Percentiles rank a stretch among this genome's conserved stretches.
Conservation (phyloP, 306 rosid genomes). For the Sechiopsis laciniata region DNA sequence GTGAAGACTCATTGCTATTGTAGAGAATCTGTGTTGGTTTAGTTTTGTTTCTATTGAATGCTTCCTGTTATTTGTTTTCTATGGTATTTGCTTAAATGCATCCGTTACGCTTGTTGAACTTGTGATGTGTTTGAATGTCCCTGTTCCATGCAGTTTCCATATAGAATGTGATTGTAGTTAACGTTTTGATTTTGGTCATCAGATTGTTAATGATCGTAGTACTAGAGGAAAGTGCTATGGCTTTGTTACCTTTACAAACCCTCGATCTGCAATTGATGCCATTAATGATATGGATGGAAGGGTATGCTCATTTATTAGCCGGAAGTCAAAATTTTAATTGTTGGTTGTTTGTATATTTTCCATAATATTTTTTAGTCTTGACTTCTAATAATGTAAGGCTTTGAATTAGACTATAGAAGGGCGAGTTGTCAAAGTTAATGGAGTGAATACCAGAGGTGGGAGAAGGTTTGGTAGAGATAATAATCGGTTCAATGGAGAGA, state of each 20-base stretch:
- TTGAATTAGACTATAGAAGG: slow-evolving; percentile 69
- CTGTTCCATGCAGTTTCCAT: neutral
- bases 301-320: slow-evolving; percentile 36
- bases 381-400: slow-evolving; percentile 24
- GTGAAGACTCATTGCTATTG: neutral
- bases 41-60: neutral
- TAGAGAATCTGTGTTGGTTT: slow-evolving; percentile 3
- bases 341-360: neutral
- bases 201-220: slow-evolving; percentile 78
- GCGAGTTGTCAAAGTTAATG: slow-evolving; percentile 73
- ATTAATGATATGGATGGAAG: slow-evolving; percentile 88
- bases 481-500: slow-evolving; percentile 38
- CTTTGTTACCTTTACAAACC: slow-evolving; percentile 80
- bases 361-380: slow-evolving; percentile 17
- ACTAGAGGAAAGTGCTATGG: slow-evolving; percentile 84
- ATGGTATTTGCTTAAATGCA: neutral
- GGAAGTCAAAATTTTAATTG: neutral
- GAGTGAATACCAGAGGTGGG: slow-evolving; percentile 61
- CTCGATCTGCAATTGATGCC: slow-evolving; percentile 82
- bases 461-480: slow-evolving; percentile 67
- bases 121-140: neutral
- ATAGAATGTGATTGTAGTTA: neutral
- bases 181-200: slow-evolving; percentile 19
- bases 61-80: neutral
- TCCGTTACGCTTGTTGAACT: neutral